These are phyloP conservation scores for Periconia macrospinosa DNA, from an alignment of 2,329 filamentous ascomycete species.

Conservation along the genomic window DNA sequence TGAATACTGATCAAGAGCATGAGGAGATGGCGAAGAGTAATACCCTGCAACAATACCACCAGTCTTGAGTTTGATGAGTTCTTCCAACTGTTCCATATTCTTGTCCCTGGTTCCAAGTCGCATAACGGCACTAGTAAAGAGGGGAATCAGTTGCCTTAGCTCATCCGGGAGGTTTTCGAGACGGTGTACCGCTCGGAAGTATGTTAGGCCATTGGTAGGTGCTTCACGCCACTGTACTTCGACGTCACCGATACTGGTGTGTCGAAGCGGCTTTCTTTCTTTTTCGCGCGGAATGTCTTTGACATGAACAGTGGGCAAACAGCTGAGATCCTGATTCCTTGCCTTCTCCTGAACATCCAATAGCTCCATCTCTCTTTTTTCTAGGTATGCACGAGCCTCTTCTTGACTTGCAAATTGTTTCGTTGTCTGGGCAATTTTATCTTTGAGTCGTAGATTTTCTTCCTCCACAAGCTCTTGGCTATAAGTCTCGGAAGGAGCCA, in stretches of 20 bases:
- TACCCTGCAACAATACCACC: conserved; percentile 86
- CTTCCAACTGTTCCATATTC: conserved; percentile 93
- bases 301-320: conserved; percentile 84
- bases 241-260: conserved; percentile 61
- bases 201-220: conserved; percentile 92
- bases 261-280: conserved; percentile 69
- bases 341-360: conserved; percentile 82
- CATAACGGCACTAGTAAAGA: conserved; percentile 93
- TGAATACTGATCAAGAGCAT: conserved; percentile 67
- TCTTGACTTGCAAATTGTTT: conserved; percentile 70
- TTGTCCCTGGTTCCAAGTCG: conserved; percentile 84
- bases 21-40: conserved; percentile 77
- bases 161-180: conserved; percentile 81
- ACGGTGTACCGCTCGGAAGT: conserved; percentile 86
- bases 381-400: conserved; percentile 71
- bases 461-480: conserved; percentile 73
- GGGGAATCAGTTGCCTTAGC: conserved; percentile 77
- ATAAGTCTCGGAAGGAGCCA: conserved; percentile 81
- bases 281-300: conserved; percentile 83
- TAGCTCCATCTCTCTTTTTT: conserved; percentile 76
- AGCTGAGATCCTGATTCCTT: conserved; percentile 81
- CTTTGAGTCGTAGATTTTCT: conserved; percentile 72
- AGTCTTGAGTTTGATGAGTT: conserved; percentile 93
- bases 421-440: conserved; percentile 72
- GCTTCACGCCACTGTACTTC: conserved; percentile 89